Base-by-base conservation (phyloP, 805 yeast genomes). In the Pichia scutulata region DNA sequence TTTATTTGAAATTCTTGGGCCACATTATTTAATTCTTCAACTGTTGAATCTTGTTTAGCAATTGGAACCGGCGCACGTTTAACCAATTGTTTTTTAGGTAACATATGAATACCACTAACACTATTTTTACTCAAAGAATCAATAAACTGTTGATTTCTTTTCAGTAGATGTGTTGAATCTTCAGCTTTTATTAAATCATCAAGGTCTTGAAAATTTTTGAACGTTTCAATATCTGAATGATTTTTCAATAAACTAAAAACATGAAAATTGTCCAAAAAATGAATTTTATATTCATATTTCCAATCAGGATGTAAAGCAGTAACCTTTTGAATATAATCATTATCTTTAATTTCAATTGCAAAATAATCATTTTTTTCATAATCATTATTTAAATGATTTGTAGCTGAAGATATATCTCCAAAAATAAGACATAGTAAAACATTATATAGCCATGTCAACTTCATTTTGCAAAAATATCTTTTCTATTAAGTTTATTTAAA, bases 221-320 rank as follows among this genome's bases (percentile, higher is more conserved):
- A 58, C 33, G 59, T 58, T 24, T 54, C 55, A 19, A 53, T 14
- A 51, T 67, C 68, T 5, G 65, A 58, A 52, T 71, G 72, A 12
- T 56, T 49, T 55, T 76, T 76, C 30, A 64, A 55, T 25, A 77
- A 62, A 9, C 92, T 84, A 58, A 87, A 84, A 14, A 88, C 84
- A 62, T 76, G 80, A 62, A 82, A 83, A 53, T 80, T 71, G 22
- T 77, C 80, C 22, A 81, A 62, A 0, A 84, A 85, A 37, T 82
- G 72, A 3, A 81, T 78, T 23, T 71, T 76, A 62, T 86, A 87
- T 62, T 88, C 95, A 59, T 69, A 86, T 7, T 57, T 58, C 76
- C 84, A 75, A 16, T 62, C 62, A 4, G 76, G 72, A 61, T 76
- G 73, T 14, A 58, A 45, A 0, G 57, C 36, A 13, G 66, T 59